Evolutionary conservation across 129 eudicot genomes (phyloP), one percentile per base, ranked within the genome.

Genomic region (Saposhnikovia divaricata): DNA sequence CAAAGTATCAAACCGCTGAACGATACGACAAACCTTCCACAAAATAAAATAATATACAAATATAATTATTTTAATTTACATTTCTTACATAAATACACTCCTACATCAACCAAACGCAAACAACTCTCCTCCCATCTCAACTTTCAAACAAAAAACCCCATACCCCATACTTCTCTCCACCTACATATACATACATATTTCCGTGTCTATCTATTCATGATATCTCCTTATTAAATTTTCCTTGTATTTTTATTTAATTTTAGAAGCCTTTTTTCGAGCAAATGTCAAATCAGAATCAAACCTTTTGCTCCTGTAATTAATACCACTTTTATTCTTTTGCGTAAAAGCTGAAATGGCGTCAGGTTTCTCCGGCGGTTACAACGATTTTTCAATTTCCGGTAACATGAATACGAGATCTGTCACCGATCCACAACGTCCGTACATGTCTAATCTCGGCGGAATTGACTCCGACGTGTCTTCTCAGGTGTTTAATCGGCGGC

Each of bases 361-460:
- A n/a, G 89, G 89, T 0, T 89, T 83, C 72, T 82, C 91, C 87
- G 92, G 97, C 43, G 85, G 84, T 6, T 82, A 71, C 12, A 84
- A 90, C 21, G 93, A 82, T 59, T 85, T 79, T 74, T 88, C 83
- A 73, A n/a, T 79, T 63, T 43, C 63, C 80, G 85, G 83, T 47
- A 80, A 80, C 70, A 74, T 55, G 3, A 46, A 82, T 45, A 86
- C 90, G 45, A 82, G 90, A 86, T 84, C 92, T 55, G 11, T 80
- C 45, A 79, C 57, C 85, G 81, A 51, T 69, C 88, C 80, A 6
- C 93, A 85, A 11, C 74, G 78, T 27, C 70, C 73, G 40, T 86
- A 66, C 84, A 81, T 83, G 81, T 68, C 88, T 0, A 80, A 88
- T 76, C 82, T 89, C 18, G 72, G 88, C 78, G 87, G 88, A 13